Base-by-base conservation (phyloP, 164 flowering plant species). In the Vitis amurensis region DNA sequence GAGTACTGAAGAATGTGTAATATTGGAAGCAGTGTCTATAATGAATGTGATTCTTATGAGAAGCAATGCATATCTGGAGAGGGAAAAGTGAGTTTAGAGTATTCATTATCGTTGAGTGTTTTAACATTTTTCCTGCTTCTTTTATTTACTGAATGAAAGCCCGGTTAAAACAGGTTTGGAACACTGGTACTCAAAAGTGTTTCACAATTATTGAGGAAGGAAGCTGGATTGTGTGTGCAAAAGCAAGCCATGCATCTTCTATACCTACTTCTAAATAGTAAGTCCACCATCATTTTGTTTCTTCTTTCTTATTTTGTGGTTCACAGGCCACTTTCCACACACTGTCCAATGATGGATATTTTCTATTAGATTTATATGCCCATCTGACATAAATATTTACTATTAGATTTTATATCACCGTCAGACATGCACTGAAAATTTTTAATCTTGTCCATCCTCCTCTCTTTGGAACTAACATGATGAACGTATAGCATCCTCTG, bases 191-290 rank as follows among this genome's bases (percentile, higher is more conserved):
- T 91, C 78, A 85, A 81, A 74, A 82, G 73, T 63, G 55, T 95
- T 59, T 71, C 89, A 67, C 67, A 67, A 73, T 72, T 90, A 59
- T 72, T 95, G 73, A 84, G 64, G 75, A 90, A 84, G 77, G 93
- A 84, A 73, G 81, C 82, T 69, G 89, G 97, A n/a, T 72, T 82
- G 57, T 30, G 37, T 68, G 90, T 93, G 75, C 90, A 75, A 70
- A 81, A 77, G 78, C 86, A 85, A 78, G 91, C 92, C 61, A 78
- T 95, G 70, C 87, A 75, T 70, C 90, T 89, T 65, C 80, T 95
- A 12, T 87, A 82, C 75, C 81, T 89, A 72, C 83, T 90, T n/a
- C 81, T 92, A 65, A 93, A 93, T 70, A 88, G 99, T 95, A 86
- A 77, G 95, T 58, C 47, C 66, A 51, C 60, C 44, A 47, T 16